Percentiles rank a stretch among this genome's conserved stretches.
Evolutionary conservation across 2,329 filamentous ascomycete genomes (phyloP).

Genomic region (Phialophora expanda): DNA sequence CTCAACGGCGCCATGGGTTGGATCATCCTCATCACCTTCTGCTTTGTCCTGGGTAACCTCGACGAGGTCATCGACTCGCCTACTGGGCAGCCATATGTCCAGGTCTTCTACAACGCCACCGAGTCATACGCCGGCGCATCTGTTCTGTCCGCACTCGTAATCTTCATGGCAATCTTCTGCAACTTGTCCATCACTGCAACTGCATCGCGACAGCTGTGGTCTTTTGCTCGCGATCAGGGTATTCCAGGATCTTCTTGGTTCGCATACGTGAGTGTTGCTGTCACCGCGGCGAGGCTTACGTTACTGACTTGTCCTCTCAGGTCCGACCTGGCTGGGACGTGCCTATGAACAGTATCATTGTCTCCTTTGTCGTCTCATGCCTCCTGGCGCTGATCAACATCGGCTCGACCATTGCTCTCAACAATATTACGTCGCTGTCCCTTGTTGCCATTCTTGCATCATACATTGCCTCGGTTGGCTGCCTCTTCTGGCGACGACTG

Average conservation of each 20-base stretch:
- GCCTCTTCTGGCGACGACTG: slow-evolving; percentile 46
- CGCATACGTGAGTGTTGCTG: slow-evolving; percentile 30
- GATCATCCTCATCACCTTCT: slow-evolving; percentile 46
- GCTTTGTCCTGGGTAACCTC: slow-evolving; percentile 47
- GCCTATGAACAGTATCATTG: slow-evolving; percentile 42
- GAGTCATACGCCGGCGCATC: slow-evolving; percentile 43
- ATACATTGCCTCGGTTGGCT: slow-evolving; percentile 48
- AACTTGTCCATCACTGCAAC: slow-evolving; percentile 47
- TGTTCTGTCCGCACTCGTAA: slow-evolving; percentile 44
- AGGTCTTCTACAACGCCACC: slow-evolving; percentile 47
- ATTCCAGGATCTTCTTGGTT: slow-evolving; percentile 45
- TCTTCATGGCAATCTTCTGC: slow-evolving; percentile 43
- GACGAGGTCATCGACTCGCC: slow-evolving; percentile 42
- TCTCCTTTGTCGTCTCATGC: slow-evolving; percentile 55
- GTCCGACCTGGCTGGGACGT: slow-evolving; percentile 38
- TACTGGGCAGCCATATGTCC: slow-evolving; percentile 48
- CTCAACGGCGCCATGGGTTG: slow-evolving; percentile 48
- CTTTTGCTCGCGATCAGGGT: slow-evolving; percentile 51
- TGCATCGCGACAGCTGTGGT: slow-evolving; percentile 47
- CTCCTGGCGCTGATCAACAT: slow-evolving; percentile 47
- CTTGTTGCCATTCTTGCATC: slow-evolving; percentile 48
- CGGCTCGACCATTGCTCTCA: slow-evolving; percentile 48
- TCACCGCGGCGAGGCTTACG: slow-evolving; percentile 29
- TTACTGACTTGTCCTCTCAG: slow-evolving; percentile 12
- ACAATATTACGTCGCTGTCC: slow-evolving; percentile 50